Conservation (phyloP, 2,329 filamentous ascomycete species). For the Colletotrichum lindemuthianum region DNA sequence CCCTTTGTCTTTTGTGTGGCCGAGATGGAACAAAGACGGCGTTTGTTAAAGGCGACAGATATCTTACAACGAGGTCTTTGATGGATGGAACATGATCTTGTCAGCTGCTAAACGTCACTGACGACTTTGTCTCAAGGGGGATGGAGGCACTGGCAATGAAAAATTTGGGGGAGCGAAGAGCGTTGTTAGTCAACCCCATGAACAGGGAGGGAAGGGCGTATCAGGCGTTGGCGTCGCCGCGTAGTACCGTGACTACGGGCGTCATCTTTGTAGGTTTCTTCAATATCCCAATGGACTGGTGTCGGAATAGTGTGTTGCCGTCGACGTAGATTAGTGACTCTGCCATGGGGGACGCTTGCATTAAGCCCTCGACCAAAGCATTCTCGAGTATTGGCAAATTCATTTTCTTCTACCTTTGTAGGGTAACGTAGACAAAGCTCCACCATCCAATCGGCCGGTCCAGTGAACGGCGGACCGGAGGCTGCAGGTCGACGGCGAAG, state of each 20-base stretch:
- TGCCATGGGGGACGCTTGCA: not conserved
- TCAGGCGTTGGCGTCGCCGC: conserved; percentile 31
- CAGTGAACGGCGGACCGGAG: too few species aligned
- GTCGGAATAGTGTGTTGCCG: conserved; percentile 11
- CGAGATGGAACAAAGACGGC: conserved; percentile 34
- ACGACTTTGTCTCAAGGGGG: conserved; percentile 14
- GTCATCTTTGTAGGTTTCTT: conserved; percentile 30
- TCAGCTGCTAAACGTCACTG: conserved; percentile 18
- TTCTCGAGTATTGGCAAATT: too few species aligned
- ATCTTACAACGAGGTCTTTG: conserved; percentile 22
- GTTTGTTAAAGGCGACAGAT: conserved; percentile 27
- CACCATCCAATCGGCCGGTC: too few species aligned
- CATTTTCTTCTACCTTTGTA: too few species aligned
- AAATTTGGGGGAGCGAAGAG: conserved; percentile 31
- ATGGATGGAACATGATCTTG: conserved; percentile 30
- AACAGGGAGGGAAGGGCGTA: conserved; percentile 16
- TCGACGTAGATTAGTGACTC: not conserved
- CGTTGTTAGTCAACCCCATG: conserved; percentile 26
- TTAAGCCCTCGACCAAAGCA: too few species aligned
- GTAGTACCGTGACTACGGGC: conserved; percentile 29
- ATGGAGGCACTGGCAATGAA: conserved; percentile 33
- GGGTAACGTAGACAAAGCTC: too few species aligned
- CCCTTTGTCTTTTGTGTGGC: conserved; percentile 8
- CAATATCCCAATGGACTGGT: conserved; percentile 30
- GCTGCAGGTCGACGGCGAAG: too few species aligned